These are phyloP conservation scores for Annona squamosa DNA, from an alignment of 164 flowering plant genomes.

Conservation along the genomic window DNA sequence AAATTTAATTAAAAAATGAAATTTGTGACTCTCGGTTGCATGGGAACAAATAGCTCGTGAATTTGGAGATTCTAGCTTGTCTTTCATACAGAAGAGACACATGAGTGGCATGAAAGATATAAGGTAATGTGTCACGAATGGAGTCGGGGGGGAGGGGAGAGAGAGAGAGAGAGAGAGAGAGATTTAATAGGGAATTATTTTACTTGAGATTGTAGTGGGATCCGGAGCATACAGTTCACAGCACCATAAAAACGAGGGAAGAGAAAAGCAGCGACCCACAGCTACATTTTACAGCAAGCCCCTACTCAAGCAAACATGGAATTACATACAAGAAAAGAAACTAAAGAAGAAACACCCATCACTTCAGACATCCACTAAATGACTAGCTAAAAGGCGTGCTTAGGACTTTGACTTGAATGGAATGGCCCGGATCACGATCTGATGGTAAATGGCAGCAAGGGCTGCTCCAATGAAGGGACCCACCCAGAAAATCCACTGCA, in stretches of 20 bases:
- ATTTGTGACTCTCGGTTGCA: too few species aligned
- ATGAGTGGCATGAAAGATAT: too few species aligned
- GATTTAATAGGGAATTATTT: not conserved
- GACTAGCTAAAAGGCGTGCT: not conserved
- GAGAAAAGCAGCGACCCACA: not conserved
- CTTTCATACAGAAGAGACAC: too few species aligned
- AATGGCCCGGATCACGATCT: slow-evolving; percentile 32
- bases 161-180: not conserved
- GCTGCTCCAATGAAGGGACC: slow-evolving; percentile 38
- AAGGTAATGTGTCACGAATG: too few species aligned
- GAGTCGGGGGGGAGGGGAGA: not conserved
- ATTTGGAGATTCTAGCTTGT: too few species aligned
- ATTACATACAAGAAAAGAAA: not conserved
- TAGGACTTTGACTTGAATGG: slow-evolving; percentile 28
- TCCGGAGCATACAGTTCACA: not conserved
- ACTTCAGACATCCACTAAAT: not conserved
- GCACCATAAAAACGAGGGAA: not conserved
- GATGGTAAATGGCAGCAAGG: slow-evolving; percentile 33
- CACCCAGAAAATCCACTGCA: slow-evolving; percentile 43
- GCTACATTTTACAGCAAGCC: slow-evolving; percentile 8
- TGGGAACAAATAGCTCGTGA: too few species aligned
- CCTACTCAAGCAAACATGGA: not conserved
- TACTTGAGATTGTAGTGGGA: not conserved
- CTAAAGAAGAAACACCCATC: not conserved
- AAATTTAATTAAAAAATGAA: too few species aligned